A percentile compares a stretch with the other conserved stretches of the same genome.
phyloP scores from a whole-genome alignment of 1,139 yeast genomes.

The Wickerhamomyces sp. region DNA sequence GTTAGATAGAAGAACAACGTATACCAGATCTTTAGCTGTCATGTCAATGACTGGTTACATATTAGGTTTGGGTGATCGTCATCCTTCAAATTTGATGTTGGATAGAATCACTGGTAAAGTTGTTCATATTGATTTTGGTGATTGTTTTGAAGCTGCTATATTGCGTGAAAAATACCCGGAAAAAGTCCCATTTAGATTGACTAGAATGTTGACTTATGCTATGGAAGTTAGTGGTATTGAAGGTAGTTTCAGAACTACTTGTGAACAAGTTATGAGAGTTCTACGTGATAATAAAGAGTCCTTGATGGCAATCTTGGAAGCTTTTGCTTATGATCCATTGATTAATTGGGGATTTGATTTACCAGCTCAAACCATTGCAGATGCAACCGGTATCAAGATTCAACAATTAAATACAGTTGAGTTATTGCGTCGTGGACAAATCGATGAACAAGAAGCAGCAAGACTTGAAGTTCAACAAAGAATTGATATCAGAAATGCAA shows the following conservation, averaged over 20 bases:
- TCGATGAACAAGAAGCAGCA: constrained; percentile 71
- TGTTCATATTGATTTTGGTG: constrained; percentile 97
- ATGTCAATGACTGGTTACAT: constrained; percentile 99
- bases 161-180: constrained; percentile 96
- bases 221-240: constrained; percentile 99
- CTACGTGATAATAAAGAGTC: constrained; percentile 92
- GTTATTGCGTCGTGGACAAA: constrained; percentile 64
- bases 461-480: constrained; percentile 70
- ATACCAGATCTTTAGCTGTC: constrained; percentile 91
- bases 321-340: constrained; percentile 97
- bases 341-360: constrained; percentile 98
- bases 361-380: constrained; percentile 75
- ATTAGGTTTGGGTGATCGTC: constrained; percentile 94
- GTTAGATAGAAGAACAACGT: constrained; percentile 95
- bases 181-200: constrained; percentile 93
- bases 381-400: constrained; percentile 63
- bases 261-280: constrained; percentile 96
- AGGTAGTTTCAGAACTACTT: constrained; percentile 93
- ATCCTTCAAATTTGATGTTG: constrained; percentile 94
- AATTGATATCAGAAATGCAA: constrained; percentile 77
- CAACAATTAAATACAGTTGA: constrained; percentile 66
- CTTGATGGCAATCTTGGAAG: constrained; percentile 95
- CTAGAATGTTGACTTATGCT: constrained; percentile 95
- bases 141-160: constrained; percentile 97
- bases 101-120: constrained; percentile 93